Evolutionary conservation across 305 asterid species (phyloP).

Genomic region (Lippia alba): DNA sequence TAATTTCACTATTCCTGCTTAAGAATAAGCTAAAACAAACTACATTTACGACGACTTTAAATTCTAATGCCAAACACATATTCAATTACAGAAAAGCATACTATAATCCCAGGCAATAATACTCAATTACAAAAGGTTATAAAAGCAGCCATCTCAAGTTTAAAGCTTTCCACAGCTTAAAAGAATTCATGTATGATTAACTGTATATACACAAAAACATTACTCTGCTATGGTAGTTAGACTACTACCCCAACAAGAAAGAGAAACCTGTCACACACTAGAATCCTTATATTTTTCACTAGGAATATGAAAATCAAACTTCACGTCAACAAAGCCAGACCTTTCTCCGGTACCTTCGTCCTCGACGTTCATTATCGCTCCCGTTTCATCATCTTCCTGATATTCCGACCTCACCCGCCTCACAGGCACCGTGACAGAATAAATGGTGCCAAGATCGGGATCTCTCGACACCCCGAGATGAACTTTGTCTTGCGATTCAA

Average conservation of each 20-base stretch:
- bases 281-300: slow-evolving; percentile 53
- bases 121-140: not conserved
- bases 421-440: slow-evolving; percentile 90
- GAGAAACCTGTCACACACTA: slow-evolving; percentile 14
- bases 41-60: no score
- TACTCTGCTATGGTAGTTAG: slow-evolving; percentile 33
- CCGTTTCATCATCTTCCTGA: slow-evolving; percentile 74
- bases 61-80: no score
- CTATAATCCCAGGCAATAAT: no score
- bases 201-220: slow-evolving; percentile 34
- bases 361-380: slow-evolving; percentile 71
- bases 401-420: slow-evolving; percentile 85
- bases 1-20: no score
- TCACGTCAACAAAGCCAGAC: slow-evolving; percentile 91
- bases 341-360: slow-evolving; percentile 72
- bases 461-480: slow-evolving; percentile 90
- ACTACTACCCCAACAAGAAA: slow-evolving; percentile 25
- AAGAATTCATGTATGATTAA: slow-evolving; percentile 10
- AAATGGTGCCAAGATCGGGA: slow-evolving; percentile 84
- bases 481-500: slow-evolving; percentile 95
- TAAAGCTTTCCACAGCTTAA: not conserved
- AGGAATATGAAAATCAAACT: slow-evolving; percentile 83
- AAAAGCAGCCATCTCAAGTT: not conserved
- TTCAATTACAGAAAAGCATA: no score
- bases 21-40: no score